A percentile compares a stretch with the other conserved stretches of the same genome.
These are phyloP conservation scores for Tolypocladium endophyticum DNA, from an alignment of 2,329 filamentous ascomycete species.

Conservation along the genomic window DNA sequence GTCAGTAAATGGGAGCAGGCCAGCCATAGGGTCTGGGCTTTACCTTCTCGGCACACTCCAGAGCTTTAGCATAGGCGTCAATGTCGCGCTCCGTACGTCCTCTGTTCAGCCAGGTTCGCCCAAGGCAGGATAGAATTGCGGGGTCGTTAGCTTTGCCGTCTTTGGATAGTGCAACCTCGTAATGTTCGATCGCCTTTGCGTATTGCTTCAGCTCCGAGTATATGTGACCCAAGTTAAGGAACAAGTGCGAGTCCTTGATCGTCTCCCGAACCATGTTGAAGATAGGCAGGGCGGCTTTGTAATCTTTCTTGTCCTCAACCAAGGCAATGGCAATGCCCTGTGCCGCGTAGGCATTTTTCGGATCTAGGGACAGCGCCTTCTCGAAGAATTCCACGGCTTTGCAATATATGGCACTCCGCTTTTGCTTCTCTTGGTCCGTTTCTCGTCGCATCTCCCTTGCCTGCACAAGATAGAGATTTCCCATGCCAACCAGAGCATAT, in stretches of 20 bases:
- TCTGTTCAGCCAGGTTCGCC: constrained; percentile 76
- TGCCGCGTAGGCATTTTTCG: constrained; percentile 90
- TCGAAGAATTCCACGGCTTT: constrained; percentile 98
- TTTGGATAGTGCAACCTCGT: constrained; percentile 74
- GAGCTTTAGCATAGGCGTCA: constrained; percentile 44
- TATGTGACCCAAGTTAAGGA: constrained; percentile 87
- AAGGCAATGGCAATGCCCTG: constrained; percentile 93
- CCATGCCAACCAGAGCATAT: constrained; percentile 96
- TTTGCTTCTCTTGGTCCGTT: constrained; percentile 82
- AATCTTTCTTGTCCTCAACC: constrained; percentile 89
- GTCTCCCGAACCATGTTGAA: constrained; percentile 88
- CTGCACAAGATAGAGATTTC: constrained; percentile 77
- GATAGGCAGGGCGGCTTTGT: constrained; percentile 70
- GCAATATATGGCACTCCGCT: constrained; percentile 75
- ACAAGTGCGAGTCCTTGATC: constrained; percentile 77
- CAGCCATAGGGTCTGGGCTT: constrained; percentile 5
- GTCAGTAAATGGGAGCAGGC: not conserved
- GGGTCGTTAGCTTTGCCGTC: constrained; percentile 65
- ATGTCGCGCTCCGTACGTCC: constrained; percentile 54
- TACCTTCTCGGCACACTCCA: constrained; percentile 55
- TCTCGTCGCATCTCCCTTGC: constrained; percentile 92
- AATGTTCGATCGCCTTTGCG: constrained; percentile 85
- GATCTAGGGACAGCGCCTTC: constrained; percentile 89
- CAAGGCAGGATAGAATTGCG: constrained; percentile 73
- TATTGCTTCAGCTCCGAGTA: constrained; percentile 87